Evolutionary conservation across 192 early-diverging fungal genomes (phyloP).

Genomic region (Backusella psychrophila): DNA sequence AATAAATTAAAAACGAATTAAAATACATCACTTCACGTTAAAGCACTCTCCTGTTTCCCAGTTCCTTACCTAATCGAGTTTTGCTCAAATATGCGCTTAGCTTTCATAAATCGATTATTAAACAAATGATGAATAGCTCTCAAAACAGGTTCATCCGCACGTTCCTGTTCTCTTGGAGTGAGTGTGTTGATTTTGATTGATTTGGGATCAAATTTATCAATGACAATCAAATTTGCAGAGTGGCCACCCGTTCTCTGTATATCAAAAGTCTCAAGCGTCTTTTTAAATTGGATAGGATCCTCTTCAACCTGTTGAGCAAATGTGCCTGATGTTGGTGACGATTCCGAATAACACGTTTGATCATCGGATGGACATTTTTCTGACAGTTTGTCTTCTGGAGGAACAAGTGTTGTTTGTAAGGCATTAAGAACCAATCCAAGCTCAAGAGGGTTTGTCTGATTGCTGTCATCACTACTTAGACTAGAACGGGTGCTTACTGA

Average conservation of each 20-base stretch:
- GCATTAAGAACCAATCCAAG: constrained; percentile 8
- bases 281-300: neutral
- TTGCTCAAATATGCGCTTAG: constrained; percentile 21
- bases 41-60: neutral
- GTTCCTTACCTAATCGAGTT: constrained; percentile 17
- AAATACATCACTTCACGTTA: neutral
- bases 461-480: constrained; percentile 6
- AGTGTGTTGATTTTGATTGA: constrained; percentile 20
- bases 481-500: neutral
- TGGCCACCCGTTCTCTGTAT: neutral
- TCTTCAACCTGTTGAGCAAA: neutral
- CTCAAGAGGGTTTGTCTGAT: neutral
- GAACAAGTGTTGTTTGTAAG: neutral
- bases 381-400: neutral
- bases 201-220: constrained; percentile 17
- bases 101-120: constrained; percentile 35
- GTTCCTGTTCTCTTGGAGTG: constrained; percentile 31
- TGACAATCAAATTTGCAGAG: constrained; percentile 16
- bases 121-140: constrained; percentile 28
- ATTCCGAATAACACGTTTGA: neutral
- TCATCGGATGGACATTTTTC: neutral
- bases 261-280: too few relatives aligned
- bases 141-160: constrained; percentile 20
- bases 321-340: neutral
- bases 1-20: neutral